These are phyloP conservation scores for Acanthamoeba castellanii DNA, from an alignment of 208 protist species.

Conservation along the genomic window DNA sequence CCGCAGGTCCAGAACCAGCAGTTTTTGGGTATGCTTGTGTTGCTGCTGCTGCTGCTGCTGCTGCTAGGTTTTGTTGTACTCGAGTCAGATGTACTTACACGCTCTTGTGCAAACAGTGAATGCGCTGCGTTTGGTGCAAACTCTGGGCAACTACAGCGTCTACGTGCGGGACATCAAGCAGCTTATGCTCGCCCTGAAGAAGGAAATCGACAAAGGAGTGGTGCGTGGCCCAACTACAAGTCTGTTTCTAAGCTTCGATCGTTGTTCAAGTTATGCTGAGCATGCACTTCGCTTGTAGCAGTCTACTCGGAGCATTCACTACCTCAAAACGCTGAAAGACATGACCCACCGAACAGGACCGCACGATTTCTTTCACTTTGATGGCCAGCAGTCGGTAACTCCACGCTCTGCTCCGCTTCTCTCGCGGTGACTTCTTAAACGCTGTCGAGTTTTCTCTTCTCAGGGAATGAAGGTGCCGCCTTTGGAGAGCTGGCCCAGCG, in stretches of 20 bases:
- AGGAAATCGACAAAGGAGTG: not conserved
- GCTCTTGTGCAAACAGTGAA: not conserved
- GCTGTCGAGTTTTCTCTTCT: not conserved
- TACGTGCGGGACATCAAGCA: constrained; percentile 46
- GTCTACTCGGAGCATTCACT: not conserved
- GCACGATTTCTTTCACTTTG: constrained; percentile 39
- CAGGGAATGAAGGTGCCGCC: constrained; percentile 36
- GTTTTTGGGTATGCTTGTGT: not conserved
- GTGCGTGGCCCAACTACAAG: not conserved
- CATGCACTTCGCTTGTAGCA: not conserved
- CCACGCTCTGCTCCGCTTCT: not conserved
- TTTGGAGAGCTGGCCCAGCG: not conserved
- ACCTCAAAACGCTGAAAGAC: constrained; percentile 30
- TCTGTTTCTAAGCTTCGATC: not conserved
- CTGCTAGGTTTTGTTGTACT: not conserved
- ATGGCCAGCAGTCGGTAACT: constrained; percentile 13
- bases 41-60: not conserved
- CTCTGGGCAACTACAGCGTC: constrained; percentile 16
- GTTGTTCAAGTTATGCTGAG: not conserved
- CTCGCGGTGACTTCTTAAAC: not conserved
- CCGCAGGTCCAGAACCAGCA: constrained; percentile 6
- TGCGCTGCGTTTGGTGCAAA: constrained; percentile 20
- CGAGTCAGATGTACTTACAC: not conserved
- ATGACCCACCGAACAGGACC: constrained; percentile 18
- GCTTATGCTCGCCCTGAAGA: not conserved